Conservation (phyloP, 176 grass and related monocot genomes). For the Aegilops sharonensis region DNA sequence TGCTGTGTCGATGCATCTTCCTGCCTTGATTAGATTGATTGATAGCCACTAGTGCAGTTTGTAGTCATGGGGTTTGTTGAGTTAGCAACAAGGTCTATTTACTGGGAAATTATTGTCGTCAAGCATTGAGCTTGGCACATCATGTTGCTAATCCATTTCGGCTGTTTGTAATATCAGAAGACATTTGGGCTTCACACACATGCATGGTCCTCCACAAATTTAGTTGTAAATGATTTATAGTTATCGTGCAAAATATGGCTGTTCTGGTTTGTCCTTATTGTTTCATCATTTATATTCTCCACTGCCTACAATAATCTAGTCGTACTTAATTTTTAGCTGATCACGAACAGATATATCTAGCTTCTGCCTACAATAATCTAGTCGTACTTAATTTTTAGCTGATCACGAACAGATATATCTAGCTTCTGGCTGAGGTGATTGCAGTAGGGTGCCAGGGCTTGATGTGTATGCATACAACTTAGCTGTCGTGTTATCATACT, state of each 20-base stretch:
- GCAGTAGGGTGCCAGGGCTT: neutral
- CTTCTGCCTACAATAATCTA: neutral
- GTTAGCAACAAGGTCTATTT: conserved; percentile 14
- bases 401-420: neutral
- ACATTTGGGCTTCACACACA: neutral
- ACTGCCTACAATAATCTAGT: neutral
- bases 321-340: neutral
- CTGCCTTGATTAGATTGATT: conserved; percentile 19
- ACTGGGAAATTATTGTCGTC: neutral
- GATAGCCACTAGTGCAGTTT: neutral
- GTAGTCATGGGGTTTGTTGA: neutral
- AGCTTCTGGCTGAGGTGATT: neutral
- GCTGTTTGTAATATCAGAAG: neutral
- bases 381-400: neutral
- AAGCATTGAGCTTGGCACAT: neutral
- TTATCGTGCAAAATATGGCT: neutral
- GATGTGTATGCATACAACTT: conserved; percentile 15
- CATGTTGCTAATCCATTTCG: conserved; percentile 8
- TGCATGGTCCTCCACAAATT: neutral
- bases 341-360: too few relatives aligned
- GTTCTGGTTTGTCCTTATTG: neutral
- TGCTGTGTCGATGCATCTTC: neutral
- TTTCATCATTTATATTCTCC: conserved; percentile 16
- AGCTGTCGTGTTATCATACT: neutral
- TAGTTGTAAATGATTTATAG: neutral